Evolutionary conservation across 768 basidiomycete species (phyloP).

Genomic region (Tephrocybe sp.): DNA sequence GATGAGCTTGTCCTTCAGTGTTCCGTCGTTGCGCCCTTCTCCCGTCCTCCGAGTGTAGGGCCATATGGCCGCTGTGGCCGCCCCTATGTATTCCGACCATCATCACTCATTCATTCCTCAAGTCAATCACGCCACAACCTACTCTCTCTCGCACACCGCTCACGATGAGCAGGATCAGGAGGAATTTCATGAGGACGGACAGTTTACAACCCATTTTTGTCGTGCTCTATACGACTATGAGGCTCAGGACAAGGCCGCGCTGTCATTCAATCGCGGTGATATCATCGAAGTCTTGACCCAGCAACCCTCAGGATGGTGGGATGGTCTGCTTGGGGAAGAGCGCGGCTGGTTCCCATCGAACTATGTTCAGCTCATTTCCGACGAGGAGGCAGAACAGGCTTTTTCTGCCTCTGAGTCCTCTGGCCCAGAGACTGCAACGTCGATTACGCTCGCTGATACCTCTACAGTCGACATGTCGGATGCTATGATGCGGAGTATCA

Average conservation of each 20-base stretch:
- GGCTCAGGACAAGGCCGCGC: conserved; percentile 83
- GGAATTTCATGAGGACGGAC: conserved; percentile 53
- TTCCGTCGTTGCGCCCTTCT: conserved; percentile 11
- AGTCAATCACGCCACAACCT: conserved; percentile 19
- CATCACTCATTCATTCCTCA: conserved; percentile 23
- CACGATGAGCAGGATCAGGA: conserved; percentile 20
- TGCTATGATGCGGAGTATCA: conserved; percentile 41
- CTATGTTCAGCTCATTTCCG: conserved; percentile 79
- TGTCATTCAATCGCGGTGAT: conserved; percentile 85
- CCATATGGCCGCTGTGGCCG: conserved; percentile 32
- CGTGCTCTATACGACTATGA: conserved; percentile 91
- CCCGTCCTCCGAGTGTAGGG: conserved; percentile 10
- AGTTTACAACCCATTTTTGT: conserved; percentile 79
- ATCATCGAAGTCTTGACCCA: conserved; percentile 92
- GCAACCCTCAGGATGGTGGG: conserved; percentile 98
- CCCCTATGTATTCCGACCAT: conserved; percentile 25
- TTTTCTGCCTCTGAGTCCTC: conserved; percentile 53
- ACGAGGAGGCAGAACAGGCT: conserved; percentile 76
- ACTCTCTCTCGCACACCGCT: conserved; percentile 22
- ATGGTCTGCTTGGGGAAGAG: conserved; percentile 85
- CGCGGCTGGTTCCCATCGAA: conserved; percentile 98
- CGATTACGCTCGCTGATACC: conserved; percentile 24
- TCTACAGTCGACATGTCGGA: conserved; percentile 50
- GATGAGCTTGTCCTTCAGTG: conserved; percentile 13
- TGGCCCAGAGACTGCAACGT: conserved; percentile 28